These are phyloP conservation scores for Fusarium fracticaudum DNA, from an alignment of 2,329 filamentous ascomycete genomes.

Conservation along the genomic window DNA sequence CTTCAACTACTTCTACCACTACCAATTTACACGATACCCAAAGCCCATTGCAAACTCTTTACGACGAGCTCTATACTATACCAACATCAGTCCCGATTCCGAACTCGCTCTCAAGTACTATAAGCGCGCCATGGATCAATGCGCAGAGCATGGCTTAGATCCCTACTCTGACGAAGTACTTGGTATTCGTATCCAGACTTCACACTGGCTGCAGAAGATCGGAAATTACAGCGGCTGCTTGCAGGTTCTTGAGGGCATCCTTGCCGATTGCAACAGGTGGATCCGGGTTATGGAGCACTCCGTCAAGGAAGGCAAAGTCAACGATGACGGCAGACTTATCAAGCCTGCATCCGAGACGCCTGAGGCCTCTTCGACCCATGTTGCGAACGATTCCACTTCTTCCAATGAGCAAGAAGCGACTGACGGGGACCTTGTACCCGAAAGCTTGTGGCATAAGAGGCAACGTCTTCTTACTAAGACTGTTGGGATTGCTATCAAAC, in stretches of 20 bases:
- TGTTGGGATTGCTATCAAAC: constrained; percentile 81
- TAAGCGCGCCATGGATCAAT: constrained; percentile 78
- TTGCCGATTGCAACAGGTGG: constrained; percentile 73
- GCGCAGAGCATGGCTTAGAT: constrained; percentile 79
- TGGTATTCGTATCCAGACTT: constrained; percentile 85
- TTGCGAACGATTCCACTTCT: neutral
- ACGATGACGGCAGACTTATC: constrained; percentile 50
- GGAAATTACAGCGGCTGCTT: constrained; percentile 75
- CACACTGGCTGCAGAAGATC: constrained; percentile 81
- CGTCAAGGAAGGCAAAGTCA: constrained; percentile 57
- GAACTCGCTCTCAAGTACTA: constrained; percentile 85
- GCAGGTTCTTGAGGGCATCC: constrained; percentile 80
- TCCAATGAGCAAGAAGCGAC: constrained; percentile 35
- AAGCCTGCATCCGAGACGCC: constrained; percentile 23
- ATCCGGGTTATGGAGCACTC: constrained; percentile 63
- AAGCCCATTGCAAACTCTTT: constrained; percentile 79
- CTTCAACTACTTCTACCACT: constrained; percentile 64
- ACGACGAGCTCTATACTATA: constrained; percentile 87
- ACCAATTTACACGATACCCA: constrained; percentile 68
- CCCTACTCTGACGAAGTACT: constrained; percentile 91
- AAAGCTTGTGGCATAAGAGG: constrained; percentile 66
- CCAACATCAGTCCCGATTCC: constrained; percentile 78
- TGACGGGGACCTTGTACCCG: constrained; percentile 45
- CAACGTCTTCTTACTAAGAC: constrained; percentile 77
- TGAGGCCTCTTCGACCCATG: constrained; percentile 1